Conservation (phyloP, 345 rosid genomes). For the Carallia pectinifolia region DNA sequence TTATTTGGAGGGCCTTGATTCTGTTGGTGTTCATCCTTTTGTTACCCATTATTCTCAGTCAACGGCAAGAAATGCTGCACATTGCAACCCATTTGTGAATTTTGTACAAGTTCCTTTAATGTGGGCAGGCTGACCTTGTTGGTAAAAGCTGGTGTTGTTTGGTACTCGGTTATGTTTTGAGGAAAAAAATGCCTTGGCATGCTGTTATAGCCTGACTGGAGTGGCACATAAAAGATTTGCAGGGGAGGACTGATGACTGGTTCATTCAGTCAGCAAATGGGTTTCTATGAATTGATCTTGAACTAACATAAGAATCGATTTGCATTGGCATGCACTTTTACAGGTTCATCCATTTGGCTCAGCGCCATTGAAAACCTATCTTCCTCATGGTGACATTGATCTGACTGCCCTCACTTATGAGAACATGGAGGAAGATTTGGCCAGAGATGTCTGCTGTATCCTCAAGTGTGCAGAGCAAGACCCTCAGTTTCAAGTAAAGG, state of each 20-base stretch:
- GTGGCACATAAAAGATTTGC: not conserved
- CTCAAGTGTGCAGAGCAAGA: slow-evolving; percentile 19
- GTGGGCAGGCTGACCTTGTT: not conserved
- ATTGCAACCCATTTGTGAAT: not conserved
- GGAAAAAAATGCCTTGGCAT: not conserved
- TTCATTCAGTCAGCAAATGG: slow-evolving; percentile 10
- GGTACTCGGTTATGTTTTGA: not conserved
- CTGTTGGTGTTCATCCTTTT: slow-evolving; percentile 8
- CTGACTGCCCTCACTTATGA: slow-evolving; percentile 18
- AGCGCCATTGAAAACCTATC: slow-evolving; percentile 34
- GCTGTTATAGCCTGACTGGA: slow-evolving; percentile 1
- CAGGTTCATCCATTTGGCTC: slow-evolving; percentile 33
- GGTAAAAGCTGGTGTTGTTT: not conserved
- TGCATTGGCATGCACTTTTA: slow-evolving; percentile 4
- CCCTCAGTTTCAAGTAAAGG: slow-evolving; percentile 20
- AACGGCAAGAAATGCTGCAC: not conserved
- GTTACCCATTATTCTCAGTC: not conserved
- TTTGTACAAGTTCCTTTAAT: not conserved
- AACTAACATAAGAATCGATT: slow-evolving; percentile 11
- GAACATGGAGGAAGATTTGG: slow-evolving; percentile 29
- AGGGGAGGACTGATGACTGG: not conserved
- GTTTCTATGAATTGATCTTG: not conserved
- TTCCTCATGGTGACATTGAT: slow-evolving; percentile 40
- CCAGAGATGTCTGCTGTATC: slow-evolving; percentile 18
- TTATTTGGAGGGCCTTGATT: not conserved